These are phyloP conservation scores for Backusella circina DNA, from an alignment of 192 early-diverging fungal genomes.

Conservation along the genomic window DNA sequence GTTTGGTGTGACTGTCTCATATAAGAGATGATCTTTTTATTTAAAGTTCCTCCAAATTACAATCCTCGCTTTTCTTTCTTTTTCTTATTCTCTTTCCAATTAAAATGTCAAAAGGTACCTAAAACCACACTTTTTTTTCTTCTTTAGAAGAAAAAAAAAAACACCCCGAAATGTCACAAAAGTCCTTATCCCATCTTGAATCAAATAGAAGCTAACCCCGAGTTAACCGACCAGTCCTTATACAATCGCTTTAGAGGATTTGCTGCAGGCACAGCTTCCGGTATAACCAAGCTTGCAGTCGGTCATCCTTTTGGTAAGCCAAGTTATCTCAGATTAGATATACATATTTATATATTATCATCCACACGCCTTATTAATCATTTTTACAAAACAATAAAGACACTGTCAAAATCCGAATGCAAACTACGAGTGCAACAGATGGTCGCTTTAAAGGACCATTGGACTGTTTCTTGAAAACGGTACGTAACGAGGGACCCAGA, in stretches of 20 bases:
- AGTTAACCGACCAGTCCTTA: slow-evolving; percentile 18
- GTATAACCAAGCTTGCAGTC: slow-evolving; percentile 73
- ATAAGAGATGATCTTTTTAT: background rate
- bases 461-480: slow-evolving; percentile 64
- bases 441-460: slow-evolving; percentile 70
- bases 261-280: slow-evolving; percentile 66
- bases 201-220: slow-evolving; percentile 12
- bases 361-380: background rate
- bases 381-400: slow-evolving; percentile 34
- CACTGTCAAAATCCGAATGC: slow-evolving; percentile 78
- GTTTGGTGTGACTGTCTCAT: background rate
- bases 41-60: background rate
- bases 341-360: background rate
- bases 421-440: slow-evolving; percentile 59
- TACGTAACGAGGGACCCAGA: slow-evolving; percentile 64
- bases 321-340: background rate
- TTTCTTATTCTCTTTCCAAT: background rate
- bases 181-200: background rate
- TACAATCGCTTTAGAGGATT: slow-evolving; percentile 57
- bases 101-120: background rate
- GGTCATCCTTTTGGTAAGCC: slow-evolving; percentile 74
- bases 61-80: background rate
- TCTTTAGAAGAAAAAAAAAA: background rate
- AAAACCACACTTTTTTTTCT: no score
- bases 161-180: no score